Percentiles rank a stretch among this genome's conserved stretches.
phyloP scores from a whole-genome alignment of 2,329 filamentous ascomycete genomes.

The Leptographium lundbergii region DNA sequence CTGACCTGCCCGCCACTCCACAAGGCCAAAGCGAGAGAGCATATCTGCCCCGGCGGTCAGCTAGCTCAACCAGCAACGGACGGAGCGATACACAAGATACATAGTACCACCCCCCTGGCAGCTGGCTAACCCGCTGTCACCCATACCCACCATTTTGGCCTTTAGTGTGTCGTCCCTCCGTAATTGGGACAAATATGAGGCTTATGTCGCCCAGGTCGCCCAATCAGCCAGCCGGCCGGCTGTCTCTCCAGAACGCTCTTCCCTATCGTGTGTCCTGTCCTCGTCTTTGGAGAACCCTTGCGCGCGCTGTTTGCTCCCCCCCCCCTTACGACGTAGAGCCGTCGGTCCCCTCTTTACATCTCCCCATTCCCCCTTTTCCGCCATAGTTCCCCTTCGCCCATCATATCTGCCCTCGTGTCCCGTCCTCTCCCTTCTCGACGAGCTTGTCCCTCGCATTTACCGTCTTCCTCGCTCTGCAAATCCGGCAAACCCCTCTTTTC shows the following conservation, averaged over 20 bases:
- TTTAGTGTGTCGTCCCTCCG: too few relatives aligned
- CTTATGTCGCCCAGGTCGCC: neutral
- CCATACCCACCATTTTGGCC: too few relatives aligned
- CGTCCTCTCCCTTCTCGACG: neutral
- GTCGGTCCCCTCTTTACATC: neutral
- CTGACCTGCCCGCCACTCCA: too few relatives aligned
- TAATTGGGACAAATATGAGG: neutral
- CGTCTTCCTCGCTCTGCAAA: neutral
- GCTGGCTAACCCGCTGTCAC: neutral
- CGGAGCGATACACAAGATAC: too few relatives aligned
- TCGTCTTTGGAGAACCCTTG: neutral
- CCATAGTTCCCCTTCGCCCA: neutral
- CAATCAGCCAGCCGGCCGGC: neutral
- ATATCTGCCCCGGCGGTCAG: neutral
- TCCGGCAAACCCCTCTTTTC: slow-evolving; percentile 1
- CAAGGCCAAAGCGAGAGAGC: too few relatives aligned
- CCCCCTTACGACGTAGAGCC: neutral
- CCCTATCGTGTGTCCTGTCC: neutral
- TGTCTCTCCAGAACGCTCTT: neutral
- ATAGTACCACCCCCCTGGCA: too few relatives aligned
- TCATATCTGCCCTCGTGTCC: neutral
- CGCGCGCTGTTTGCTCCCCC: neutral
- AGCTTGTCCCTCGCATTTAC: neutral
- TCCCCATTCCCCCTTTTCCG: neutral
- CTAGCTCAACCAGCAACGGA: neutral